A percentile compares a stretch with the other conserved stretches of the same genome.
Conservation (phyloP, 257 asterid genomes). For the Plantago major region DNA sequence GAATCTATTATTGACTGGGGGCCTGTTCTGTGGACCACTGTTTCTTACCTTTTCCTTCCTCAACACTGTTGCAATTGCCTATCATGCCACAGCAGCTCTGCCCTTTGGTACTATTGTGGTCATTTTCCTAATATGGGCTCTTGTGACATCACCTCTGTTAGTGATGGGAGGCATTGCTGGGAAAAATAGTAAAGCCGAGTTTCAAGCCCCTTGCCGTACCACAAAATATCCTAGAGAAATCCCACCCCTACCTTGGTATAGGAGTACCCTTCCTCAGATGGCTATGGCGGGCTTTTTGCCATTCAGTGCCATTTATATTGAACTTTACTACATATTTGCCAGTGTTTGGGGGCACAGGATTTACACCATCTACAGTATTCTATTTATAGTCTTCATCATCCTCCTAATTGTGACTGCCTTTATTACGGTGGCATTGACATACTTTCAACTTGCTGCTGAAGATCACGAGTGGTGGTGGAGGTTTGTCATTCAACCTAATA, state of each 20-base stretch:
- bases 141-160: conserved; percentile 73
- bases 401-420: conserved; percentile 85
- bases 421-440: conserved; percentile 80
- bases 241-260: conserved; percentile 82
- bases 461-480: conserved; percentile 99
- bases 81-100: conserved; percentile 82
- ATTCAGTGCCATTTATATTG: conserved; percentile 90
- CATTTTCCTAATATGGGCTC: conserved; percentile 81
- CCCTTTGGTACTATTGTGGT: conserved; percentile 88
- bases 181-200: conserved; percentile 78
- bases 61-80: conserved; percentile 77
- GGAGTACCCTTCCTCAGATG: conserved; percentile 82
- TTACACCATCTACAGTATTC: conserved; percentile 80
- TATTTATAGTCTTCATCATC: conserved; percentile 81
- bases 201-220: conserved; percentile 85
- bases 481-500: conserved; percentile 27
- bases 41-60: conserved; percentile 74
- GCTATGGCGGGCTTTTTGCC: conserved; percentile 96
- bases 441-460: conserved; percentile 92
- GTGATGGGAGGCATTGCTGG: conserved; percentile 89
- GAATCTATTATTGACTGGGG: conserved; percentile 63
- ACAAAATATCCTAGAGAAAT: conserved; percentile 85
- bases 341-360: conserved; percentile 96
- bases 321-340: conserved; percentile 83
- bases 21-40: conserved; percentile 77